Percentiles rank a stretch among this genome's conserved stretches.
These are phyloP conservation scores for Allium fistulosum DNA, from an alignment of 106 monocot species.

Conservation along the genomic window DNA sequence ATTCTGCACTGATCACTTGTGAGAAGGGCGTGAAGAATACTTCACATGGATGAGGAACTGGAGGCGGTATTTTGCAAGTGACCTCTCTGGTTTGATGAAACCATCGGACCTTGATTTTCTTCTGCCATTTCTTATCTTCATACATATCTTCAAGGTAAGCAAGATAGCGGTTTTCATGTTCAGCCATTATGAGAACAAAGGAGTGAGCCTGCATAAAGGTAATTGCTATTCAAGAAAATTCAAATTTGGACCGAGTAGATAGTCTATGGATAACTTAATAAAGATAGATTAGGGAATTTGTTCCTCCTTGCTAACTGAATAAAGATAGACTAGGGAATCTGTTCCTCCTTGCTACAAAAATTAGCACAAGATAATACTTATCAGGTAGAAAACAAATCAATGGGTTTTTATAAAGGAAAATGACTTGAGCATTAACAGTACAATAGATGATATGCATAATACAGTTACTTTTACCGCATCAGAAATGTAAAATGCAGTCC, in stretches of 20 bases:
- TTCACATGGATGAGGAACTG: constrained; percentile 77
- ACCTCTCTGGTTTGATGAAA: constrained; percentile 93
- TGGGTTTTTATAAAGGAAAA: no score
- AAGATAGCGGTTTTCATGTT: constrained; percentile 70
- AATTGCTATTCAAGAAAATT: constrained; percentile 3
- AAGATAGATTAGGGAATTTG: no score
- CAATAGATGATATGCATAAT: no score
- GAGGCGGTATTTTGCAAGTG: constrained; percentile 62
- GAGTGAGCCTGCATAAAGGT: constrained; percentile 57
- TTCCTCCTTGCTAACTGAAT: no score
- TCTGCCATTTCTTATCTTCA: constrained; percentile 94
- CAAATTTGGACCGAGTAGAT: neutral
- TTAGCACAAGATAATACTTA: no score
- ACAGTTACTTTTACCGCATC: no score
- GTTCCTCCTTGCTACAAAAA: no score
- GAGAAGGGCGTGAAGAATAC: constrained; percentile 82
- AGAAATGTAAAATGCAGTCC: no score
- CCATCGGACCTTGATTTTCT: constrained; percentile 95
- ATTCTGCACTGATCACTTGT: constrained; percentile 94
- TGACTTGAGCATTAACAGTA: no score
- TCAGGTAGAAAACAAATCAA: no score
- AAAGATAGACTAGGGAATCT: no score
- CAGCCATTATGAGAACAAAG: constrained; percentile 88
- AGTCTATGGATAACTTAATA: no score
- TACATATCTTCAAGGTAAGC: constrained; percentile 99